Evolutionary conservation across 78 protist genomes (phyloP).

Genomic region (Bodo saltans): DNA sequence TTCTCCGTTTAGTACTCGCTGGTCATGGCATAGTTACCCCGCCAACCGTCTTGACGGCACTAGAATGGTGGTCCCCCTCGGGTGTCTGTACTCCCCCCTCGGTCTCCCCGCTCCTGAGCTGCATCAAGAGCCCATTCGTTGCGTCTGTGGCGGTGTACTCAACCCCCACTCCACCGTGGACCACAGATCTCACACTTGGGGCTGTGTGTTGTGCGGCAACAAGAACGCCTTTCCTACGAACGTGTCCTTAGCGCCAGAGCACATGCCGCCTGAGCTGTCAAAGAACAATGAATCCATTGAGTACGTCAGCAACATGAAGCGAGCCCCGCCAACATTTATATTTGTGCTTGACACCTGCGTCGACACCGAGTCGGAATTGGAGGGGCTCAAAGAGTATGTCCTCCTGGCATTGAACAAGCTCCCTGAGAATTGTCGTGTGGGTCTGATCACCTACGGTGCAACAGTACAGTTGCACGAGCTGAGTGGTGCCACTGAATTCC

Average conservation of each 20-base stretch:
- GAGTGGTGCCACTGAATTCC: conserved; percentile 15
- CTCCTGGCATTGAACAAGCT: conserved; percentile 68
- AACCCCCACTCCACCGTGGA: conserved; percentile 79
- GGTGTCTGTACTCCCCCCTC: conserved; percentile 89
- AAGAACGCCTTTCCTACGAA: conserved; percentile 87
- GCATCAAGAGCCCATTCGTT: conserved; percentile 83
- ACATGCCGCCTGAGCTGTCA: conserved; percentile 86
- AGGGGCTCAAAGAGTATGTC: neutral
- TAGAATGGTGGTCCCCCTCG: conserved; percentile 84
- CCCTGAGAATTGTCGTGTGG: conserved; percentile 82
- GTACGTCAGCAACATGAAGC: conserved; percentile 49
- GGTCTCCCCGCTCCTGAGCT: conserved; percentile 47
- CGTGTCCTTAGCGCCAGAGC: conserved; percentile 67
- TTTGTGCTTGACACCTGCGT: conserved; percentile 85
- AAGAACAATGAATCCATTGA: conserved; percentile 75
- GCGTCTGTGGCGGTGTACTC: conserved; percentile 76
- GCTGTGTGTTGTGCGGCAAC: conserved; percentile 84
- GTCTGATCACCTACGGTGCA: conserved; percentile 92
- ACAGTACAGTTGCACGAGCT: conserved; percentile 82
- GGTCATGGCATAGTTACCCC: neutral
- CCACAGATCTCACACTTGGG: conserved; percentile 33
- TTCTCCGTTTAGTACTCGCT: neutral
- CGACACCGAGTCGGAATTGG: neutral
- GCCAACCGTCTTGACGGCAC: conserved; percentile 8
- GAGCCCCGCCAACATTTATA: conserved; percentile 71